A percentile compares a stretch with the other conserved stretches of the same genome.
Evolutionary conservation across 805 yeast genomes (phyloP).

Genomic region (Wickerhamomyces pijperi): DNA sequence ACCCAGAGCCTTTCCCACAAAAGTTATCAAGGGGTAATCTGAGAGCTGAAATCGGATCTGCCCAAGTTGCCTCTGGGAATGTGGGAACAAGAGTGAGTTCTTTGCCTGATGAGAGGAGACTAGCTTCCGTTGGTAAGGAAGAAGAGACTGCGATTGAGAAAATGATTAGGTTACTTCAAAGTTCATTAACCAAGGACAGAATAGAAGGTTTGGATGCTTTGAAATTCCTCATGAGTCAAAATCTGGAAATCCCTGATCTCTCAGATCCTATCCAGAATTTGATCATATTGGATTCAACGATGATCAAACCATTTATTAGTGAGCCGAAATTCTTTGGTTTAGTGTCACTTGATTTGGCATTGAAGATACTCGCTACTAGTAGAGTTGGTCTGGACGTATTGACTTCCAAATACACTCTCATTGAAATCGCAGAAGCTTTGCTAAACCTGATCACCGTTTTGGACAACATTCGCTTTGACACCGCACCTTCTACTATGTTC

Average conservation of each 20-base stretch:
- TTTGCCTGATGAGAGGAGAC: not conserved
- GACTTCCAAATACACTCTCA: constrained; percentile 5
- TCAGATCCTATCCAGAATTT: constrained; percentile 11
- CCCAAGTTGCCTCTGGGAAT: too few species aligned
- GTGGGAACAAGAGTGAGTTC: not conserved
- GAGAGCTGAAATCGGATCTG: constrained; percentile 1
- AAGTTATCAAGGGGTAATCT: constrained; percentile 11
- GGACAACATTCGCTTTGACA: constrained; percentile 12
- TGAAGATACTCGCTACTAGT: constrained; percentile 23
- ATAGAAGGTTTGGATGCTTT: constrained; percentile 12
- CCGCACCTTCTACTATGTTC: constrained; percentile 17
- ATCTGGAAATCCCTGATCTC: constrained; percentile 7
- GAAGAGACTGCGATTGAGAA: constrained; percentile 1
- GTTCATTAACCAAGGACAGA: constrained; percentile 17
- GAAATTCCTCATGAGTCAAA: not conserved
- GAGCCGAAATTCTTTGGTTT: constrained; percentile 17
- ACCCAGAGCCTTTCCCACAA: constrained; percentile 6
- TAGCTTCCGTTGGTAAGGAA: not conserved
- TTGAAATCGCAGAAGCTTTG: constrained; percentile 9
- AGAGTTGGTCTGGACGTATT: constrained; percentile 14
- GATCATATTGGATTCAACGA: constrained; percentile 17
- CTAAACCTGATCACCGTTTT: constrained; percentile 10
- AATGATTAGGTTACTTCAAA: constrained; percentile 8
- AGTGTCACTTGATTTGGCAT: constrained; percentile 16
- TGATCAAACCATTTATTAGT: constrained; percentile 20